These are phyloP conservation scores for Crucihimalaya himalaica DNA, from an alignment of 345 rosid species.

Conservation along the genomic window DNA sequence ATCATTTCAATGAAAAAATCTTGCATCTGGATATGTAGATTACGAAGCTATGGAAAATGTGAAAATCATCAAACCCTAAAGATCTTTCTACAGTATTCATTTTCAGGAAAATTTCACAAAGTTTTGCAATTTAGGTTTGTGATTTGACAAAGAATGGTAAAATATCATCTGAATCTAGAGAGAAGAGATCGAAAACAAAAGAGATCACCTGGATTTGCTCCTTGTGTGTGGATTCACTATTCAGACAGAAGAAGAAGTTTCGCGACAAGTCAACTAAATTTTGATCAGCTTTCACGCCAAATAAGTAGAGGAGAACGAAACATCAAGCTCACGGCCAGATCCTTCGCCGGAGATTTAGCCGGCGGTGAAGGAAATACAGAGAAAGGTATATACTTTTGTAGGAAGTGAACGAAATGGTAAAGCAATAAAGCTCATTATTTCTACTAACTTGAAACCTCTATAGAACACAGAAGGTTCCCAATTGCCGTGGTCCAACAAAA, in stretches of 20 bases:
- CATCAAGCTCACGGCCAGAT: constrained; percentile 27
- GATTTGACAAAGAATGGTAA: background rate
- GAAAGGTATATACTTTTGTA: constrained; percentile 21
- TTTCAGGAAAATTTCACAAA: background rate
- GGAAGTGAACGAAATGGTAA: constrained; percentile 30
- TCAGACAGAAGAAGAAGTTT: constrained; percentile 7
- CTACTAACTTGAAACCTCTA: background rate
- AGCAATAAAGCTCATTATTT: constrained; percentile 22
- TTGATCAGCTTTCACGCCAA: constrained; percentile 36
- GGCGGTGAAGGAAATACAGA: constrained; percentile 19
- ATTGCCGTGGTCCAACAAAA: background rate
- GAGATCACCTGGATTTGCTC: constrained; percentile 32
- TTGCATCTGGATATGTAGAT: background rate
- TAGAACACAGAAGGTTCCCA: background rate
- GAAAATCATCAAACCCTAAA: constrained; percentile 20
- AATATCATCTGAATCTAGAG: constrained; percentile 21
- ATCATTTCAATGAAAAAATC: background rate
- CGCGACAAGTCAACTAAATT: background rate
- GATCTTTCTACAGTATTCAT: constrained; percentile 4
- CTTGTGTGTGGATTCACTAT: background rate
- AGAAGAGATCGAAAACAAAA: constrained; percentile 3
- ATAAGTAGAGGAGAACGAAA: constrained; percentile 17
- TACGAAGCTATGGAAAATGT: constrained; percentile 16
- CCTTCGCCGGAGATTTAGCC: constrained; percentile 38
- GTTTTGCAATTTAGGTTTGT: background rate